phyloP scores from a whole-genome alignment of 1,139 yeast species.

The Lodderomyces orthopsilosis region DNA sequence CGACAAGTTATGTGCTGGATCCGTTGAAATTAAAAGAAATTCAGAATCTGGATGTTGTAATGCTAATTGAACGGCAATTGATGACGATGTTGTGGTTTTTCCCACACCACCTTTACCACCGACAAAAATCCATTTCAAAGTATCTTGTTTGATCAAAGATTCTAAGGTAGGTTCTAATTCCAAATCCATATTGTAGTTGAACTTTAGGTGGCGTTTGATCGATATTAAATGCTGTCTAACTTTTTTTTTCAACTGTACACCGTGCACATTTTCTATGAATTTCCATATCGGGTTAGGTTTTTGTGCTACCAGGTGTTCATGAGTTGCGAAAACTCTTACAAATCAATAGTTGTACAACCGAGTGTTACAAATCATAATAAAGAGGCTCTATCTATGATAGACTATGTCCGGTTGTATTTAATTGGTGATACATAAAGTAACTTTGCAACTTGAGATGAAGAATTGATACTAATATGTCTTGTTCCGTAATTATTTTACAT shows the following conservation, averaged over 20 bases:
- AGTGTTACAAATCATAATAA: too few species aligned
- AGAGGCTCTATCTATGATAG: too few species aligned
- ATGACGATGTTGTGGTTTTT: slow-evolving; percentile 94
- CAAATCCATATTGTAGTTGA: slow-evolving; percentile 33
- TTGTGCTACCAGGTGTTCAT: background rate
- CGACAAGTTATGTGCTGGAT: slow-evolving; percentile 95
- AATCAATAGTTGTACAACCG: too few species aligned
- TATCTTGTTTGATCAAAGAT: slow-evolving; percentile 59
- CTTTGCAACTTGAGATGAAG: too few species aligned
- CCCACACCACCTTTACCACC: slow-evolving; percentile 99
- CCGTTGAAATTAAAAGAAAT: slow-evolving; percentile 89
- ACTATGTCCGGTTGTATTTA: too few species aligned
- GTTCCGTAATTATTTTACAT: too few species aligned
- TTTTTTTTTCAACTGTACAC: background rate
- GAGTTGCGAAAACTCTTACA: too few species aligned
- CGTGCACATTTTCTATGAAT: background rate
- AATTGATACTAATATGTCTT: too few species aligned
- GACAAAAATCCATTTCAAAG: slow-evolving; percentile 93
- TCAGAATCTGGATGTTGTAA: slow-evolving; percentile 76
- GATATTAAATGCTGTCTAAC: too few species aligned
- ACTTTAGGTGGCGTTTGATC: background rate
- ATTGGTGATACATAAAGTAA: too few species aligned
- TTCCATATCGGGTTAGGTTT: background rate
- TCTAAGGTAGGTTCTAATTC: slow-evolving; percentile 66
- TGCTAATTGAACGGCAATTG: slow-evolving; percentile 88